A percentile compares a stretch with the other conserved stretches of the same genome.
Evolutionary conservation across 2,329 filamentous ascomycete species (phyloP).

Genomic region (Fusarium pseudoanthophilum): DNA sequence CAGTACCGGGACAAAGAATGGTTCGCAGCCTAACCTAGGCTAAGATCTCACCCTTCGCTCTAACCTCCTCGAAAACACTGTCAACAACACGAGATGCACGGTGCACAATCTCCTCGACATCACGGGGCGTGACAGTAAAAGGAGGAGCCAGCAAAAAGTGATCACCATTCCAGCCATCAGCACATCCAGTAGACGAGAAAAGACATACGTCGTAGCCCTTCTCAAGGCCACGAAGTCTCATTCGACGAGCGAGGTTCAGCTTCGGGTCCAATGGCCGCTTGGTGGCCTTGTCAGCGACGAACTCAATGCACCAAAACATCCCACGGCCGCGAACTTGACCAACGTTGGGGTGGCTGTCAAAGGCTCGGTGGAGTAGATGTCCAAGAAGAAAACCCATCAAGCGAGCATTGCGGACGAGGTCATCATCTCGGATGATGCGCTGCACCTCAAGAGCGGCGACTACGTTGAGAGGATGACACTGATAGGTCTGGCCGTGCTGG

Average conservation of each 20-base stretch:
- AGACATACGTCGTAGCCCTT: neutral
- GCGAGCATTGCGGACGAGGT: neutral
- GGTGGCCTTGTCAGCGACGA: neutral
- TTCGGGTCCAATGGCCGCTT: neutral
- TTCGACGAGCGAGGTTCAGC: neutral
- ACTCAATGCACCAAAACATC: neutral
- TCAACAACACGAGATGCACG: neutral
- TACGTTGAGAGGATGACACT: neutral
- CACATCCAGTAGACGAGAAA: neutral
- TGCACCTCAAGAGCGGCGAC: neutral
- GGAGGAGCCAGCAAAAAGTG: neutral
- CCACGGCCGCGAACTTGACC: neutral
- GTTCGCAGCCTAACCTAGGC: neutral
- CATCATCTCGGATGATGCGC: neutral
- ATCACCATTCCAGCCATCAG: neutral
- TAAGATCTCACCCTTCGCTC: neutral
- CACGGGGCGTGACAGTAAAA: neutral
- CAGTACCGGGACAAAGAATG: neutral
- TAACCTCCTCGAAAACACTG: neutral
- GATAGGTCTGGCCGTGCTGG: neutral
- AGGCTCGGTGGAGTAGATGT: neutral
- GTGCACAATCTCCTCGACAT: neutral
- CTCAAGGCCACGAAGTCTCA: neutral
- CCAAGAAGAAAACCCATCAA: neutral
- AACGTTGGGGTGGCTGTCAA: neutral